Percentiles rank a stretch among this genome's conserved stretches.
phyloP scores from a whole-genome alignment of 441 rosid species.

The Erodium trifolium region DNA sequence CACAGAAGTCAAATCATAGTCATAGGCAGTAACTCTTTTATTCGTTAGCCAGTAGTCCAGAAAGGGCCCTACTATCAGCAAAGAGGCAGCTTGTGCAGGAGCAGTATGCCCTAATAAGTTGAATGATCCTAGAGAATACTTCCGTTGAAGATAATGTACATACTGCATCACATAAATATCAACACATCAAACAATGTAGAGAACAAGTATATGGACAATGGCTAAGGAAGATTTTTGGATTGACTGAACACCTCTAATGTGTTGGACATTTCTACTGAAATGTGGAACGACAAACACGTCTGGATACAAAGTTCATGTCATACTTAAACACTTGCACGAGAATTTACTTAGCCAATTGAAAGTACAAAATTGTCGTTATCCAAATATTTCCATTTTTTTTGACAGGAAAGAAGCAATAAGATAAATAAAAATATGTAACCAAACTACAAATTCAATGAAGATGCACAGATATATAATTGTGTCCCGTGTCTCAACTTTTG shows the following conservation, averaged over 20 bases:
- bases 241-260: not conserved
- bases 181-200: not conserved
- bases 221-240: not conserved
- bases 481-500: too few species aligned
- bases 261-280: too few species aligned
- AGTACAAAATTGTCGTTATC: not conserved
- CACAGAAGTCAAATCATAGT: constrained; percentile 45
- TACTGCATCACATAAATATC: constrained; percentile 43
- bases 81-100: constrained; percentile 84
- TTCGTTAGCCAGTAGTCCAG: constrained; percentile 79
- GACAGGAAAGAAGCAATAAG: not conserved
- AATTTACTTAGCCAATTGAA: not conserved
- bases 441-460: not conserved
- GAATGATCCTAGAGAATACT: constrained; percentile 79
- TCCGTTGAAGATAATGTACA: constrained; percentile 86
- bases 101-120: constrained; percentile 91
- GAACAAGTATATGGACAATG: not conserved
- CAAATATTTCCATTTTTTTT: not conserved
- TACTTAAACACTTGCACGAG: not conserved
- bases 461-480: too few species aligned
- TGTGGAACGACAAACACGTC: too few species aligned
- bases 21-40: constrained; percentile 61
- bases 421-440: too few species aligned
- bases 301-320: too few species aligned
- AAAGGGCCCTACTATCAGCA: constrained; percentile 79